Evolutionary conservation across 495 filamentous ascomycete species (phyloP).

Genomic region (Friedmanniomyces endolithicus): DNA sequence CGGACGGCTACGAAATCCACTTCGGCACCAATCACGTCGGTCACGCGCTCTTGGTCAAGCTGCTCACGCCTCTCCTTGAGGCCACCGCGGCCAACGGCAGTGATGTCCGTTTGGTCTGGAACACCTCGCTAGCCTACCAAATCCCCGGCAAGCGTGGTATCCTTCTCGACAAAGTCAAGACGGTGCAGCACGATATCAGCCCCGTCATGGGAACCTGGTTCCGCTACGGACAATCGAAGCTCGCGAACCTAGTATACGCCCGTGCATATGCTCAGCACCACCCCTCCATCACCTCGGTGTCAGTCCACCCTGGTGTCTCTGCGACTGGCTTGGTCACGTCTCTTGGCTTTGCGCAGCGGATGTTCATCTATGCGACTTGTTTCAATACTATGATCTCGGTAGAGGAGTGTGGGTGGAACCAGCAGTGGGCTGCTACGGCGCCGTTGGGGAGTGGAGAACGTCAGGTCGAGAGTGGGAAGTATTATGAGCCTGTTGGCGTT

Average conservation of each 20-base stretch:
- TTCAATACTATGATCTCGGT: constrained; percentile 1
- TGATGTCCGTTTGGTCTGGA: constrained; percentile 36
- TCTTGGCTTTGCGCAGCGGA: neutral
- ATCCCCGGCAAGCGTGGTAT: constrained; percentile 24
- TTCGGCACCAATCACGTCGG: constrained; percentile 21
- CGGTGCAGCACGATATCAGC: constrained; percentile 6
- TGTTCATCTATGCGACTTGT: constrained; percentile 5
- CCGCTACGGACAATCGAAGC: constrained; percentile 28
- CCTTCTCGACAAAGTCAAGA: constrained; percentile 19
- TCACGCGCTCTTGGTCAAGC: constrained; percentile 18
- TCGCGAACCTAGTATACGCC: constrained; percentile 24
- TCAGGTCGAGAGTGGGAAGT: constrained; percentile 29
- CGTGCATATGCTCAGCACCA: constrained; percentile 32
- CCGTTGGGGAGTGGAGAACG: constrained; percentile 16
- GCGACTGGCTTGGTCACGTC: constrained; percentile 37
- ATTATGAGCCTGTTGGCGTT: constrained; percentile 34
- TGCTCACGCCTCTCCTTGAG: constrained; percentile 20
- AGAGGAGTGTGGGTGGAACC: constrained; percentile 41
- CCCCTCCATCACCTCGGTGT: constrained; percentile 42
- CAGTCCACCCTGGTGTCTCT: constrained; percentile 58
- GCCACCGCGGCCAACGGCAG: constrained; percentile 7
- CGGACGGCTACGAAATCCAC: constrained; percentile 22
- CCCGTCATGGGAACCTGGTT: neutral
- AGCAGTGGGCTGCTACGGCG: constrained; percentile 45
- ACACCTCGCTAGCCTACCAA: constrained; percentile 32